Evolutionary conservation across 495 filamentous ascomycete genomes (phyloP).

Genomic region (Neurospora sp.): DNA sequence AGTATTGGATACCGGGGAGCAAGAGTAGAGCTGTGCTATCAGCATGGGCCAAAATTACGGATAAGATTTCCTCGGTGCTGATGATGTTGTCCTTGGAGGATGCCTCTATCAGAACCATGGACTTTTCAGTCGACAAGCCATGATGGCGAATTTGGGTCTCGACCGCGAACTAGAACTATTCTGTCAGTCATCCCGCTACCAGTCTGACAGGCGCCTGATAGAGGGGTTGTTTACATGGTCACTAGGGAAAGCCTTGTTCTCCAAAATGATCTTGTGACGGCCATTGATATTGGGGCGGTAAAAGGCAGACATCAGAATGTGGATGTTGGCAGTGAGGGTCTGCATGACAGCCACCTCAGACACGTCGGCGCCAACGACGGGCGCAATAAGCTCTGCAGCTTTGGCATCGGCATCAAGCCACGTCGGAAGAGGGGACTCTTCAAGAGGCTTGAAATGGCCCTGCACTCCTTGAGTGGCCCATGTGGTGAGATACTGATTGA

Average conservation of each 20-base stretch:
- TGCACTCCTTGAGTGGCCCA: constrained; percentile 93
- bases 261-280: constrained; percentile 81
- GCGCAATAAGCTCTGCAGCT: constrained; percentile 62
- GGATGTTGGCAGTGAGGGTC: constrained; percentile 84
- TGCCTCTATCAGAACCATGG: constrained; percentile 71
- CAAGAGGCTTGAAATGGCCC: constrained; percentile 81
- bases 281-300: constrained; percentile 65
- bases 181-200: background rate
- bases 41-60: constrained; percentile 67
- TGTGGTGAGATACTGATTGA: constrained; percentile 68
- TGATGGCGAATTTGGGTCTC: constrained; percentile 82
- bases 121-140: constrained; percentile 51
- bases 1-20: constrained; percentile 89
- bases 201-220: background rate
- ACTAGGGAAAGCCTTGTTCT: constrained; percentile 89
- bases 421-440: constrained; percentile 61
- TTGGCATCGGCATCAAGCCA: constrained; percentile 75
- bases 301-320: constrained; percentile 85
- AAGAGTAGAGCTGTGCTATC: constrained; percentile 67
- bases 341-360: constrained; percentile 90
- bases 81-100: constrained; percentile 43
- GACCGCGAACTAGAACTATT: constrained; percentile 59
- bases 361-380: constrained; percentile 70
- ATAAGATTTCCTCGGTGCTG: constrained; percentile 62
- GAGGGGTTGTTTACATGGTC: constrained; percentile 52